Evolutionary conservation across 306 rosid genomes (phyloP), one percentile per base, ranked within the genome.

Genomic region (Luffa aegyptiaca): DNA sequence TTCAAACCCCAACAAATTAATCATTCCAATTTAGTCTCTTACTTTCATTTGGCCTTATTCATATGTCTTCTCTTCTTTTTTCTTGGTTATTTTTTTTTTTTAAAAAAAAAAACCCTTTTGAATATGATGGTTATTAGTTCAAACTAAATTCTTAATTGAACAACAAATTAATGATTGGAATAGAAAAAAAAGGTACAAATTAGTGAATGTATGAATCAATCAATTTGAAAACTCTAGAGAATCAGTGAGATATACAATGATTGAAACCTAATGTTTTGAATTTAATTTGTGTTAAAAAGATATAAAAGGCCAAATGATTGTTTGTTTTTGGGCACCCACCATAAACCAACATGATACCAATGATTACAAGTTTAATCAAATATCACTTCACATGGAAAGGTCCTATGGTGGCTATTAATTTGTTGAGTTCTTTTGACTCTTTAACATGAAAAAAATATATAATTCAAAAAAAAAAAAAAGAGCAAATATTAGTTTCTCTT

Each of bases 331-430:
- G 74, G 44, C 78, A 82, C 81, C 80, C 81, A 88, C 87, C 72
- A 56, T 70, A 70, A 66, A 39, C 51, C 39, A 66, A 66, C 48
- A 68, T 42, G 58, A 26, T 78, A 41, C 75, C 70, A 64, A 78
- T 79, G 64, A 80, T 49, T 33, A 82, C 71, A 62, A 51, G 41
- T 74, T 61, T 45, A 36, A 48, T 85, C 81, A 85, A 85, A 74
- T 74, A 31, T 83, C 41, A 80, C 81, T 83, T 88, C 89, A 90
- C 94, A 90, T 91, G 94, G 89, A 80, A 41, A 66, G 35, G 57
- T 76, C 79, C 65, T 82, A 21, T 72, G 6, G 3, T 71, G 39
- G 12, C 69, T 64, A 5, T 16, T 48, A 37, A 65, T 37, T 46
- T 72, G 21, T 72, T 72, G 42, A 72, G 21, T 72, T 71, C 55